Evolutionary conservation across 169 alveolate species (phyloP).

Genomic region (Plasmodium inui): DNA sequence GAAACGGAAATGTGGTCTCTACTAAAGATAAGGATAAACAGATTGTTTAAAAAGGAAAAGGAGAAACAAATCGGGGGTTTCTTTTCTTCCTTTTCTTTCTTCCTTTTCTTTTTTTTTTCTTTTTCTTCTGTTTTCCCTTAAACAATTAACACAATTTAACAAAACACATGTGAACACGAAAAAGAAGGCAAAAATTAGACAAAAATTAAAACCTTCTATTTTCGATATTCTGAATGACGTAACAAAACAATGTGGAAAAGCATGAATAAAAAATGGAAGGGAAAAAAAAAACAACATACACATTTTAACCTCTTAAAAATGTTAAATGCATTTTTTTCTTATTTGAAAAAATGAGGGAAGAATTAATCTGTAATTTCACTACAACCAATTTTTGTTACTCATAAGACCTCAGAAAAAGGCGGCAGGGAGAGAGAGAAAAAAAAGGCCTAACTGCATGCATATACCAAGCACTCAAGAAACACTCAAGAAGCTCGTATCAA

Average conservation of each 20-base stretch:
- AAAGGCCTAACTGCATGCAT: conserved; percentile 57
- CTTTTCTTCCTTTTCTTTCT: not conserved
- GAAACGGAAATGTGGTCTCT: not conserved
- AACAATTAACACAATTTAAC: conserved; percentile 22
- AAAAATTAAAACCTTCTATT: not conserved
- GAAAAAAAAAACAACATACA: not conserved
- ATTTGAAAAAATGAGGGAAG: not conserved
- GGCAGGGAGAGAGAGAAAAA: not conserved
- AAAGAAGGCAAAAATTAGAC: not conserved
- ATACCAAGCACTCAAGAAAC: not conserved
- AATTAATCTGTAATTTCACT: not conserved
- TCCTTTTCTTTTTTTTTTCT: not conserved
- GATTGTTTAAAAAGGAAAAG: not conserved
- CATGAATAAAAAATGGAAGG: not conserved
- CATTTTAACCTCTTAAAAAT: not conserved
- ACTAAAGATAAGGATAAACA: not conserved
- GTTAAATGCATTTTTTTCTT: not conserved
- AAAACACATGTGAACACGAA: conserved; percentile 10
- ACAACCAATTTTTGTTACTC: conserved; percentile 1
- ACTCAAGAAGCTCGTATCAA: too few species aligned
- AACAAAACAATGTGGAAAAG: conserved; percentile 10
- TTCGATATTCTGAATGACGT: conserved; percentile 3
- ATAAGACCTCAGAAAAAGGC: not conserved
- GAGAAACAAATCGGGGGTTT: not conserved
- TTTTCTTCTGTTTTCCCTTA: not conserved